Conservation (phyloP, 179 eudicot species). For the Beta macrorhiza region DNA sequence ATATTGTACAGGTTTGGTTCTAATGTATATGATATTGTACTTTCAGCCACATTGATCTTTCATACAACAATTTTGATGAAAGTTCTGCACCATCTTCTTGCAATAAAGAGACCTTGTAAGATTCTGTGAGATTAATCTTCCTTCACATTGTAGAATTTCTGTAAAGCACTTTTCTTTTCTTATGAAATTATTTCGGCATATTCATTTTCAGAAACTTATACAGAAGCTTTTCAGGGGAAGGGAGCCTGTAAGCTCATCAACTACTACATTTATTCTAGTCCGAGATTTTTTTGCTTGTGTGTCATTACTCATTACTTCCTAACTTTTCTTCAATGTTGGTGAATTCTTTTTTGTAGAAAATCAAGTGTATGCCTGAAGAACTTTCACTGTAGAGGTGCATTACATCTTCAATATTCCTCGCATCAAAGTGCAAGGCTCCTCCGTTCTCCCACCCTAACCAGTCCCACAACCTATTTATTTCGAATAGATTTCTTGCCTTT, state of each 20-base stretch:
- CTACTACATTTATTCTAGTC: neutral
- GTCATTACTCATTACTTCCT: neutral
- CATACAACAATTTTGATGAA: slow-evolving; percentile 41
- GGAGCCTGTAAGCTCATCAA: slow-evolving; percentile 29
- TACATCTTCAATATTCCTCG: slow-evolving; percentile 1
- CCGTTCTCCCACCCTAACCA: neutral
- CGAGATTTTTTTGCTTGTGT: neutral
- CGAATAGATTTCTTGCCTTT: neutral
- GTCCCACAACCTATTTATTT: neutral
- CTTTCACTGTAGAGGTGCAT: slow-evolving; percentile 34
- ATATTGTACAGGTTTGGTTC: neutral
- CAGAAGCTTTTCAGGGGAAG: slow-evolving; percentile 34
- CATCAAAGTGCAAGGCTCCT: neutral
- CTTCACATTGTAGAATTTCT: slow-evolving; percentile 6
- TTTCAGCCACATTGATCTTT: slow-evolving; percentile 43
- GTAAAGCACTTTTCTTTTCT: neutral
- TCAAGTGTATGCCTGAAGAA: slow-evolving; percentile 40
- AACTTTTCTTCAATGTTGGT: slow-evolving; percentile 12
- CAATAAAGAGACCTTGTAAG: slow-evolving; percentile 37
- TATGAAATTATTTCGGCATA: slow-evolving; percentile 8
- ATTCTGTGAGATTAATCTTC: neutral
- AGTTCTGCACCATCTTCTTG: slow-evolving; percentile 30
- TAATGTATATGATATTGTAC: slow-evolving; percentile 16
- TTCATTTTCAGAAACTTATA: slow-evolving; percentile 36
- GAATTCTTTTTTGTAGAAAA: slow-evolving; percentile 22